A percentile compares a stretch with the other conserved stretches of the same genome.
Conservation (phyloP, 352 stramenopile species). For the Globisporangium paroecandrum region DNA sequence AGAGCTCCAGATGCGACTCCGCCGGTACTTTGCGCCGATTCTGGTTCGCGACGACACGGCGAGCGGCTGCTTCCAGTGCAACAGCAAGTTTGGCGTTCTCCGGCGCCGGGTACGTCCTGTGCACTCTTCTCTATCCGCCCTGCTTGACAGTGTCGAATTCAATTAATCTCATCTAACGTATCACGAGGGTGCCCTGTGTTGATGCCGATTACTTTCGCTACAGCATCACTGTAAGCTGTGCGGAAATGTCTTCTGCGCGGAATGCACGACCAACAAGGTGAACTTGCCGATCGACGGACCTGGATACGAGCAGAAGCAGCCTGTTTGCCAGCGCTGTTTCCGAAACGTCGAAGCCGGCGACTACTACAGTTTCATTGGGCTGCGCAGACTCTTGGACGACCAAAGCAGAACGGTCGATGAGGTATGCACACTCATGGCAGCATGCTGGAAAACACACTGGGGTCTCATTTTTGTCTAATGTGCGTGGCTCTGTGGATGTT, state of each 20-base stretch:
- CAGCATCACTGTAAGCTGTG: constrained; percentile 79
- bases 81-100: constrained; percentile 70
- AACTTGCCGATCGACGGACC: constrained; percentile 53
- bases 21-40: constrained; percentile 57
- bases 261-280: constrained; percentile 75
- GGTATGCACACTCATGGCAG: constrained; percentile 15
- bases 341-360: constrained; percentile 68
- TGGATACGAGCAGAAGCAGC: constrained; percentile 65
- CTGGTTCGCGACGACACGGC: constrained; percentile 47
- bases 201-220: neutral
- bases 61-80: constrained; percentile 56
- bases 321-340: constrained; percentile 70
- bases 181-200: neutral
- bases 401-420: constrained; percentile 31
- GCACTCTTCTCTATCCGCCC: neutral
- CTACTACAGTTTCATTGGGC: constrained; percentile 69
- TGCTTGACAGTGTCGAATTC: neutral
- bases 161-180: neutral
- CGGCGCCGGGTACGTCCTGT: constrained; percentile 47
- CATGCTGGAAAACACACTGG: neutral
- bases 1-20: constrained; percentile 34
- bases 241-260: constrained; percentile 65
- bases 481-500: neutral
- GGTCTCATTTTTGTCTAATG: neutral
- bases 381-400: constrained; percentile 57